Base-by-base conservation (phyloP, 2,329 filamentous ascomycete species). In the Cercospora sp. region DNA sequence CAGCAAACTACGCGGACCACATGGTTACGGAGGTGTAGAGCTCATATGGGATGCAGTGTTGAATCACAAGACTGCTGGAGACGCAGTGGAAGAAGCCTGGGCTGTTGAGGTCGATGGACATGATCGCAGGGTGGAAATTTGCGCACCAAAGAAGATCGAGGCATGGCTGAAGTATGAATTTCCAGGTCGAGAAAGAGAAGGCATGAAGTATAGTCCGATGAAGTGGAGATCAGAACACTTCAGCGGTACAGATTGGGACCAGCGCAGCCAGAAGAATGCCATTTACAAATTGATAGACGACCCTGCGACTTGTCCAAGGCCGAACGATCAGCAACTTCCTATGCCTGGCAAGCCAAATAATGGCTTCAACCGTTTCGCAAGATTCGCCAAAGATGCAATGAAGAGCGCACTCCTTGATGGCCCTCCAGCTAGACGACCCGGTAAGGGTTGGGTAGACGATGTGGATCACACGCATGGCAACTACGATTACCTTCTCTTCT, bases 51-150 rank as follows among this genome's bases (percentile, higher is more conserved):
- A 92, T 76, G 87, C 89, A 1, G 89, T 93, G 6, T 80, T 92
- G 55, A 92, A 91, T 73, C 90, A 92, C 76, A 91, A 90, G 76
- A 88, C 89, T 2, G 89, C 85, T 2, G 90, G 88, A 6, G 90
- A 92, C 75, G 82, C 82, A 62, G 88, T 84, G 28, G 90, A 92
- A 75, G 84, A 84, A 64, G 89, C 85, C 66, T 79, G 81, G 67
- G 89, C 87, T 1, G 83, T 90, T 55, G 88, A 89, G 76, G 90
- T 92, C 26, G 85, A 92, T 26, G 63, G 65, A 68, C 40, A 64
- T 74, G 86, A 91, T 75, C 84, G 89, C 18, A 86, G 82, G 30
- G 81, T 85, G 65, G 84, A 84, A 45, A 80, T 86, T 4, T 84
- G 82, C 2, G 82, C 85, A 5, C 83, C 86, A 0, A 85, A 86